phyloP scores from a whole-genome alignment of 1,284 basidiomycete species.

The Ganoderma sinense region DNA sequence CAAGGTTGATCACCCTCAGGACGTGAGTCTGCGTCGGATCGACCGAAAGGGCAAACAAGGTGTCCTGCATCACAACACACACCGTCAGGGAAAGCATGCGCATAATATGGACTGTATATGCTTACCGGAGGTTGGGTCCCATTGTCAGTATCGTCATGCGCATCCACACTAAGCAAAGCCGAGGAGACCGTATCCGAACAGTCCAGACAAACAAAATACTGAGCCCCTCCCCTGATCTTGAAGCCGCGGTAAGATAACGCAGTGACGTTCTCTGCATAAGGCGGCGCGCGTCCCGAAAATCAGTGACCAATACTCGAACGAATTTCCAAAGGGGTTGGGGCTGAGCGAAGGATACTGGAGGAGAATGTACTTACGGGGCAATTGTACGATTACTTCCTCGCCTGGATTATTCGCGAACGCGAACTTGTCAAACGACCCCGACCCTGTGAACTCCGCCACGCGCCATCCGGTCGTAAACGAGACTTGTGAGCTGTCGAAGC shows the following conservation, averaged over 20 bases:
- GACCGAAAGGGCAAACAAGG: conserved; percentile 38
- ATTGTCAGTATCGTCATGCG: conserved; percentile 27
- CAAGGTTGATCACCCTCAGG: conserved; percentile 41
- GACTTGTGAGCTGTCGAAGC: conserved; percentile 24
- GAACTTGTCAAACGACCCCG: conserved; percentile 16
- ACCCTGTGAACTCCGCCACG: conserved; percentile 16
- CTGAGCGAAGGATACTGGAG: neutral
- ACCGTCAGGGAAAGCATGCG: neutral
- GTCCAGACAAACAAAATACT: conserved; percentile 34
- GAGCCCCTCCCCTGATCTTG: conserved; percentile 26
- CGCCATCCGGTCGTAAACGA: conserved; percentile 36
- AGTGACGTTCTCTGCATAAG: conserved; percentile 26
- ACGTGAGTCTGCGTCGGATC: conserved; percentile 38
- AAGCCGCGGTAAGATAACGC: conserved; percentile 34
- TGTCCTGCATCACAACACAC: conserved; percentile 18
- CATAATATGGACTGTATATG: neutral
- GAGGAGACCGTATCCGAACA: conserved; percentile 9
- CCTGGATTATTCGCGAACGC: conserved; percentile 25
- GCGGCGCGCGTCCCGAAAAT: neutral
- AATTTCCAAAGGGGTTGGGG: neutral
- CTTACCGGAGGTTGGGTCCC: conserved; percentile 30
- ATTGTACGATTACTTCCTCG: conserved; percentile 22
- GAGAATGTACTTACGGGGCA: conserved; percentile 28
- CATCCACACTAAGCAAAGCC: conserved; percentile 22
- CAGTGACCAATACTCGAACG: neutral